Evolutionary conservation across 1,139 yeast genomes (phyloP).

Genomic region (Blastobotrys serpentis): DNA sequence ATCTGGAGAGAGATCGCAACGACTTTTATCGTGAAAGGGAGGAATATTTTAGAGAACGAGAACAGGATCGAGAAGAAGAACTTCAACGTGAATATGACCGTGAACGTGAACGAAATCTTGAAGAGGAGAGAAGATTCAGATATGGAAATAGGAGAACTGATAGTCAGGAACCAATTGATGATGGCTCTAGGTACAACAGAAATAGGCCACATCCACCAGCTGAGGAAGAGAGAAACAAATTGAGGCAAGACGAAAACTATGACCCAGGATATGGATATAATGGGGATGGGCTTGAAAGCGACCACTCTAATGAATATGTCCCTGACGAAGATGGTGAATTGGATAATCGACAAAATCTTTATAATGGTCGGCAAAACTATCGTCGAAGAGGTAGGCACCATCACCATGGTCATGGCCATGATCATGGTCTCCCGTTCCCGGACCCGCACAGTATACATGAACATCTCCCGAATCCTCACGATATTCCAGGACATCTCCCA

Average conservation of each 20-base stretch:
- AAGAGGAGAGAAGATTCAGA: background rate
- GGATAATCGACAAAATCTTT: background rate
- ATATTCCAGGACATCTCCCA: conserved; percentile 7
- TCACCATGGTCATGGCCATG: conserved; percentile 4
- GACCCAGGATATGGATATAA: background rate
- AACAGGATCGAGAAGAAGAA: background rate
- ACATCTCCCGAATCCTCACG: conserved; percentile 10
- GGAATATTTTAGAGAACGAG: conserved; percentile 1
- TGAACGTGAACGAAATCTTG: background rate
- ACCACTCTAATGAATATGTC: background rate
- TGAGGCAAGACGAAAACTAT: conserved; percentile 2
- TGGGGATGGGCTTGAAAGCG: conserved; percentile 1
- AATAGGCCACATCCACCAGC: conserved; percentile 1
- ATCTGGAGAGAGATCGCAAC: background rate
- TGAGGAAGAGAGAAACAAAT: background rate
- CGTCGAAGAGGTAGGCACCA: background rate
- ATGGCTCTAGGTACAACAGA: background rate
- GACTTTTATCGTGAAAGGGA: background rate
- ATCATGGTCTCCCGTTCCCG: conserved; percentile 5
- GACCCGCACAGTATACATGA: conserved; percentile 6
- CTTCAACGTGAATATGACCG: too few species aligned
- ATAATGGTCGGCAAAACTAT: background rate
- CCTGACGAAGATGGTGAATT: conserved; percentile 7
- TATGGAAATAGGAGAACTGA: too few species aligned
- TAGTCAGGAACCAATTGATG: background rate